Percentiles rank a stretch among this genome's conserved stretches.
These are phyloP conservation scores for Phytophthora syringae DNA, from an alignment of 352 stramenopile genomes.

Conservation along the genomic window DNA sequence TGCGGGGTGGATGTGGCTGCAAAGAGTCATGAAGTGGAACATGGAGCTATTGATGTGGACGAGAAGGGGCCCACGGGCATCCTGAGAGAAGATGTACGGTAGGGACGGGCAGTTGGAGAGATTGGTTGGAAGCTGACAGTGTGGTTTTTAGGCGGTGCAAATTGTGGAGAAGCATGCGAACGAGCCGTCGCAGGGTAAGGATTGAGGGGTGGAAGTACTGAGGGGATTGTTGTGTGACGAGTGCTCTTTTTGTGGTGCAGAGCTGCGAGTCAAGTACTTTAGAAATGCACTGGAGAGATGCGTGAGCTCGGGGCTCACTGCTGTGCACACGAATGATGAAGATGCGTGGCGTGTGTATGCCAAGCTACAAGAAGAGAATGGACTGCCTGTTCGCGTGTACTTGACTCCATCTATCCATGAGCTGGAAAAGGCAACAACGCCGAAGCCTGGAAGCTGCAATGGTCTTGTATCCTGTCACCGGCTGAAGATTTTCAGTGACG, in stretches of 20 bases:
- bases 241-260: conserved; percentile 21
- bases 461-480: conserved; percentile 81
- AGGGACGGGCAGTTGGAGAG: not conserved
- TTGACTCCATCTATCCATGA: conserved; percentile 79
- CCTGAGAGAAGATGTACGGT: conserved; percentile 64
- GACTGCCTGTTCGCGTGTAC: conserved; percentile 80
- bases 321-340: conserved; percentile 88
- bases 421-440: conserved; percentile 48
- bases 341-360: conserved; percentile 82
- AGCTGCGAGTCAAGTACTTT: conserved; percentile 68
- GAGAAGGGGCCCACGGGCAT: conserved; percentile 69
- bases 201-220: not conserved
- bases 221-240: not conserved
- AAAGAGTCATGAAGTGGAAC: conserved; percentile 35
- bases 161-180: conserved; percentile 76
- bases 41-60: conserved; percentile 74
- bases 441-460: conserved; percentile 43
- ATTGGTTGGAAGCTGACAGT: not conserved
- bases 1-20: conserved; percentile 53
- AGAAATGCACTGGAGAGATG: conserved; percentile 67
- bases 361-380: conserved; percentile 61
- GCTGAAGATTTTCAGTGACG: conserved; percentile 91
- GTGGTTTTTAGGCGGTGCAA: conserved; percentile 57
- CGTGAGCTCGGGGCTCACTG: conserved; percentile 79
- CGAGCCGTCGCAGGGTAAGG: conserved; percentile 67